Percentiles rank a stretch among this genome's conserved stretches.
These are phyloP conservation scores for Tolypocladium album DNA, from an alignment of 2,329 filamentous ascomycete species.

Conservation along the genomic window DNA sequence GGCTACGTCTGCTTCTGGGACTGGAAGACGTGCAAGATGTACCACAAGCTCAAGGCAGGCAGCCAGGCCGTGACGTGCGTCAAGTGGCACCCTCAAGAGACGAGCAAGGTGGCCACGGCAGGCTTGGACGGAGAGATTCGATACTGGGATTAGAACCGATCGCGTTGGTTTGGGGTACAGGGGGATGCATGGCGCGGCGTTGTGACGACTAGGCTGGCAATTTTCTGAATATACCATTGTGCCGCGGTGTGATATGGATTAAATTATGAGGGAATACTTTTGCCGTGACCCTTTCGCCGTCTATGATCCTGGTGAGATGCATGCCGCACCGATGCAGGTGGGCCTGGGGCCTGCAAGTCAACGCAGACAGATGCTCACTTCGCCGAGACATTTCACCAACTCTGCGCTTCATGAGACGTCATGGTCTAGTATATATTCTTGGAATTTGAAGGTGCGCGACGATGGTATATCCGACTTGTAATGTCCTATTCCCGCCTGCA, in stretches of 20 bases:
- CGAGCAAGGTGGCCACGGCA: constrained; percentile 83
- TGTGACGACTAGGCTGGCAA: neutral
- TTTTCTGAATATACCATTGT: neutral
- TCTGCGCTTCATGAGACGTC: neutral
- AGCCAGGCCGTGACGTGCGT: constrained; percentile 76
- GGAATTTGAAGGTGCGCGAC: neutral
- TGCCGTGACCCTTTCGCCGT: neutral
- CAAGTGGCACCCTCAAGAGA: constrained; percentile 97
- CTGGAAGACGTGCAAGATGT: constrained; percentile 99
- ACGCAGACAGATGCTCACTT: too few relatives aligned
- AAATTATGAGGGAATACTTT: neutral
- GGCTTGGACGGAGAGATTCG: constrained; percentile 81
- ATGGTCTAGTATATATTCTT: neutral
- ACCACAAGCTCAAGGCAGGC: constrained; percentile 83
- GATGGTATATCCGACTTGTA: neutral
- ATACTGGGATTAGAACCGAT: constrained; percentile 70
- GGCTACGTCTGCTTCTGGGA: constrained; percentile 97
- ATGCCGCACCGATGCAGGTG: too few relatives aligned
- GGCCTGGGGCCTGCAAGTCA: too few relatives aligned
- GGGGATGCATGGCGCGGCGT: constrained; percentile 1
- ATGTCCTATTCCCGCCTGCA: neutral
- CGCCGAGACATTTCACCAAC: neutral
- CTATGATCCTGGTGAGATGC: neutral
- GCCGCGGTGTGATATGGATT: neutral
- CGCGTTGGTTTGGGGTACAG: neutral